Percentiles rank a stretch among this genome's conserved stretches.
phyloP scores from a whole-genome alignment of 225 moss, liverwort and hornwort genomes.

The Ulota crispa region DNA sequence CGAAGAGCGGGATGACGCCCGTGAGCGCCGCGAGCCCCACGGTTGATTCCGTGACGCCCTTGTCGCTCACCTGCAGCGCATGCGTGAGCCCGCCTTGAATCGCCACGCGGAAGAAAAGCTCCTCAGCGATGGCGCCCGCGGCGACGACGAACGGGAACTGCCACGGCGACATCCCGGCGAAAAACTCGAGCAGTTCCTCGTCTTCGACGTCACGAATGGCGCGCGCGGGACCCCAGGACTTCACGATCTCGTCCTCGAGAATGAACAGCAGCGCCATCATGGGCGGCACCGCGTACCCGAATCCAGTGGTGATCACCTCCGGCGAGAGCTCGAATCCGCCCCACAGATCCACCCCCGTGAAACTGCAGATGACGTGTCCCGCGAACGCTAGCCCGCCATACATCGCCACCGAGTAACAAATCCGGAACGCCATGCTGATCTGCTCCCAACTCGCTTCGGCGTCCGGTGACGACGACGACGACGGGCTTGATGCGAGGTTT shows the following conservation, averaged over 20 bases:
- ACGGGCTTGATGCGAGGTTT: background rate
- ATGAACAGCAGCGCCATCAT: conserved; percentile 89
- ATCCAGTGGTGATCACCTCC: conserved; percentile 70
- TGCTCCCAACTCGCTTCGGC: conserved; percentile 86
- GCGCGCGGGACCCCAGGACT: conserved; percentile 83
- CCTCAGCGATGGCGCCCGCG: conserved; percentile 81
- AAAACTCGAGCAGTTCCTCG: conserved; percentile 90
- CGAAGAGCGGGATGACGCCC: conserved; percentile 74
- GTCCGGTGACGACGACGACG: conserved; percentile 2
- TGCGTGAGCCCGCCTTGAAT: conserved; percentile 62
- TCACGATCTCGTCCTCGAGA: conserved; percentile 94
- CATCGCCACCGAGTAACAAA: conserved; percentile 75
- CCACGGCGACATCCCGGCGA: conserved; percentile 87
- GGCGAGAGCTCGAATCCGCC: conserved; percentile 70
- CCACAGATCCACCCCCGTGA: conserved; percentile 88
- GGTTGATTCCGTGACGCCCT: conserved; percentile 56
- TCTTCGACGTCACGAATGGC: conserved; percentile 99
- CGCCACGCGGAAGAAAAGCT: conserved; percentile 89
- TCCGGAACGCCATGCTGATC: conserved; percentile 80
- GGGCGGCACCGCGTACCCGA: conserved; percentile 87
- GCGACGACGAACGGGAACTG: conserved; percentile 91
- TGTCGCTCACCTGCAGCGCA: conserved; percentile 53
- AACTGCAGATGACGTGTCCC: conserved; percentile 75
- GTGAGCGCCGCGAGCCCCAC: conserved; percentile 61
- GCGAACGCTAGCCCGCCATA: conserved; percentile 80